Evolutionary conservation across 2,329 filamentous ascomycete genomes (phyloP), one percentile per base, ranked within the genome.

Genomic region (Talaromyces sp.): DNA sequence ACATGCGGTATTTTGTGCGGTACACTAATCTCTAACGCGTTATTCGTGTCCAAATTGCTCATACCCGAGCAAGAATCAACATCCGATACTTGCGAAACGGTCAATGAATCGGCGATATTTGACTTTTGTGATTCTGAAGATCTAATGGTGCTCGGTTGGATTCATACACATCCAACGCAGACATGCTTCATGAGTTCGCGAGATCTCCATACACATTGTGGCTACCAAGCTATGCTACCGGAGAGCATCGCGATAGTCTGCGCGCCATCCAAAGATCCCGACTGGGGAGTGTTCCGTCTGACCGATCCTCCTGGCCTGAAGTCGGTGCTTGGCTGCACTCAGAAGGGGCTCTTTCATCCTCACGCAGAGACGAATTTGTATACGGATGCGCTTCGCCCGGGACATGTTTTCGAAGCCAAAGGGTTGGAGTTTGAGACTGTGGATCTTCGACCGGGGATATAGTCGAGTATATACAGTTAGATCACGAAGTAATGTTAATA

Each of bases 161-260:
- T 99, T 65, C 95, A 99, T 73, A 99, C 95, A 0, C 95, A 99
- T 74, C 95, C 95, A 0, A 92, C 89, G 0, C 95, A 99, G 78
- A 96, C 92, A 0, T 99, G 95, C 76, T 99, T 99, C 75, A 96
- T 99, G 91, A 96, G 92, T 73, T 95, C 90, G 56, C 83, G 93
- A 57, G 95, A 99, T 72, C 74, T 98, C 67, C 95, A 99, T 73
- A 99, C 96, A 0, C 93, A 96, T 72, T 88, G 88, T 2, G 92
- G 92, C 11, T 98, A 97, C 74, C 95, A 99, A 76, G 88, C 95
- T 64, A 97, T 97, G 92, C 85, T 98, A 77, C 89, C 92, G 0
- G 95, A 99, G 80, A 96, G 91, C 69, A 92, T 99, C 66, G 95
- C 95, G 3, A 96, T 99, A 70, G 95, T 99, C 42, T 99, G 95